Evolutionary conservation across 148 eudicot species (phyloP).

Genomic region (Vaccinium myrtillus): DNA sequence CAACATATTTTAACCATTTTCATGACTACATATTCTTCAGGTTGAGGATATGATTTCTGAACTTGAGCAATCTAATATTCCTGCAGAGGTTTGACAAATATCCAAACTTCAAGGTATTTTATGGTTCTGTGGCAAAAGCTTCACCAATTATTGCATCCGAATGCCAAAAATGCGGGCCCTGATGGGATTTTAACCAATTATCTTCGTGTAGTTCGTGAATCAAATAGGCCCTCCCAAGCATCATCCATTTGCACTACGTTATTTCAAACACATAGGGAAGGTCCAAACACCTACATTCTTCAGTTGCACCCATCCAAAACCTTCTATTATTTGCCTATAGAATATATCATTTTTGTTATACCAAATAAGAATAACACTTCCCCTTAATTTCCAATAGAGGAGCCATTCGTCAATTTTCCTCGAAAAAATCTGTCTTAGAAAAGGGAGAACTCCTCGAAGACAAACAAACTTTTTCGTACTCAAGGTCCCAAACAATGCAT

Average conservation of each 20-base stretch:
- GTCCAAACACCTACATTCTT: conserved; percentile 3
- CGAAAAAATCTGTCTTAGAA: not conserved
- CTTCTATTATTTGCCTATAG: not conserved
- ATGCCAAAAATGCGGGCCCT: too few relatives aligned
- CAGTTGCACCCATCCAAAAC: not conserved
- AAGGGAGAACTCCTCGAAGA: not conserved
- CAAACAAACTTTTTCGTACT: not conserved
- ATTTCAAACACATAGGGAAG: not conserved
- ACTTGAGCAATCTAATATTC: not conserved
- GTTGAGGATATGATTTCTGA: not conserved
- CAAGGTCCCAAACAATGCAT: not conserved
- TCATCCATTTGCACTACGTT: not conserved
- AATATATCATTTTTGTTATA: not conserved
- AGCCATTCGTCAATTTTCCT: not conserved
- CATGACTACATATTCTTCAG: not conserved
- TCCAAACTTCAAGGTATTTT: not conserved
- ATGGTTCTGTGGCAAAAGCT: not conserved
- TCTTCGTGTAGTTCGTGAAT: not conserved
- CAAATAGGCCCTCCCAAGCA: not conserved
- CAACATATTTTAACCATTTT: not conserved
- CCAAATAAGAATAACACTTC: not conserved
- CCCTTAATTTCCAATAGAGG: not conserved
- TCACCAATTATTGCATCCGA: too few relatives aligned
- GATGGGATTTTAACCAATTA: too few relatives aligned
- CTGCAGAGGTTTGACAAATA: not conserved